Evolutionary conservation across 805 yeast genomes (phyloP), one percentile per base, ranked within the genome.

Genomic region (Trichomonascus vanleenenianus): DNA sequence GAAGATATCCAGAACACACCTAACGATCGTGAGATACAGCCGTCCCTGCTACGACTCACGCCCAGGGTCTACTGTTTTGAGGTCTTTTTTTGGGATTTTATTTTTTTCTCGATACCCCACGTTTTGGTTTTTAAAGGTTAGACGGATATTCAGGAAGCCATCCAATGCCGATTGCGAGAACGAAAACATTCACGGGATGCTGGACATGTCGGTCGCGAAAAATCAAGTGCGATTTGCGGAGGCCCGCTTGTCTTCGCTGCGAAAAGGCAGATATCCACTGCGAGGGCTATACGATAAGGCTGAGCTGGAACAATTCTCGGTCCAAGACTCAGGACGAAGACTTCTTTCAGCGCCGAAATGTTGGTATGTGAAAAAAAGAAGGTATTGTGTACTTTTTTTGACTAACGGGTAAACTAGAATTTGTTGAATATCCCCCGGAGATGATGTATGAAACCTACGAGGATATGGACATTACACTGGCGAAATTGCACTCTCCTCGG

Each of bases 141-240:
- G 32, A 30, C 9, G 32, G 11, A 30, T 12, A 32, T 6, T 12
- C 4, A 15, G 25, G 19, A 18, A 20, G 11, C 22, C 27, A 22
- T 22, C 7, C n/a, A 14, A 42, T 34, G 42, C 47, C 40, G 22
- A 51, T 54, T 55, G 53, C 61, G 32, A 70, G 80, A 47, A 74
- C 76, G 7, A 88, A 87, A 59, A 80, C 93, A 0, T 87, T 85
- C 58, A 79, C 85, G 0, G 96, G 96, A 1, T 88, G 96, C 59
- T 85, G 85, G 70, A 85, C 95, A 0, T 87, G 96, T 57, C 72
- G 96, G 38, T 68, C 81, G 12, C 64, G 96, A 39, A 84, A 86
- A 61, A 81, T 87, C 40, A 79, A 84, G 47, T 88, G 96, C 62
- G 95, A 86, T 59, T 67, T 83, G 46, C 67, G 71, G 12, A 74